Evolutionary conservation across 164 flowering plant species (phyloP).

Genomic region (Cinnamomum chago): DNA sequence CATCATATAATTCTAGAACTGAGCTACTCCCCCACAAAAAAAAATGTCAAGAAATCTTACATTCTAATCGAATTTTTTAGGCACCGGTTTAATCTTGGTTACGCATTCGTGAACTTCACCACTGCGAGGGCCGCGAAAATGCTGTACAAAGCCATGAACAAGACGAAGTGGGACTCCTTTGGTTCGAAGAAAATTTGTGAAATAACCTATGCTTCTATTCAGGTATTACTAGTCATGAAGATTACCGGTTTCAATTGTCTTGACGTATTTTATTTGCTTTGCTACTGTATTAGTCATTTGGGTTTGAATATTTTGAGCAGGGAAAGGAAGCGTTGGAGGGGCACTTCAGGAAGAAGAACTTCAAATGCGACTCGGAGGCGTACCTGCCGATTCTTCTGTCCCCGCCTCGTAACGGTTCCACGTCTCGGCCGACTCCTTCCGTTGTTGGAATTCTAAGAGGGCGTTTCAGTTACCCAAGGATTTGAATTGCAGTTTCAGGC

Average conservation of each 20-base stretch:
- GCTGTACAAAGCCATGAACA: conserved; percentile 9
- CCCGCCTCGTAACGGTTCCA: conserved; percentile 40
- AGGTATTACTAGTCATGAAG: conserved; percentile 18
- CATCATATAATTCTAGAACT: no score
- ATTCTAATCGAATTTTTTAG: conserved; percentile 5
- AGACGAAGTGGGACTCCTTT: conserved; percentile 18
- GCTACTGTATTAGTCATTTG: no score
- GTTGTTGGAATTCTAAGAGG: conserved; percentile 3
- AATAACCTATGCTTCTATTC: conserved; percentile 31
- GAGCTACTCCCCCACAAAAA: no score
- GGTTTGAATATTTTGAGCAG: conserved; percentile 5
- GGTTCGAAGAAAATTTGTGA: conserved; percentile 28
- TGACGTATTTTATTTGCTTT: not conserved
- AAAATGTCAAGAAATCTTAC: not conserved
- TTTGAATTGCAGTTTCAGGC: not conserved
- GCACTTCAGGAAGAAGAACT: conserved; percentile 25
- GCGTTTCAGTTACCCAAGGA: not conserved
- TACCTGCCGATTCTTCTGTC: conserved; percentile 38
- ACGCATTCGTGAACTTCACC: conserved; percentile 57
- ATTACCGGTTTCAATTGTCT: not conserved
- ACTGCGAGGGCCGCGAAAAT: conserved; percentile 15
- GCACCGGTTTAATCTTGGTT: conserved; percentile 26
- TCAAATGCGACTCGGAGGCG: conserved; percentile 19
- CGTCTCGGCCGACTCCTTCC: not conserved
- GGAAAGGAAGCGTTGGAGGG: conserved; percentile 27